Conservation (phyloP, 1,139 yeast genomes). For the Suhomyces ambrosiae region DNA sequence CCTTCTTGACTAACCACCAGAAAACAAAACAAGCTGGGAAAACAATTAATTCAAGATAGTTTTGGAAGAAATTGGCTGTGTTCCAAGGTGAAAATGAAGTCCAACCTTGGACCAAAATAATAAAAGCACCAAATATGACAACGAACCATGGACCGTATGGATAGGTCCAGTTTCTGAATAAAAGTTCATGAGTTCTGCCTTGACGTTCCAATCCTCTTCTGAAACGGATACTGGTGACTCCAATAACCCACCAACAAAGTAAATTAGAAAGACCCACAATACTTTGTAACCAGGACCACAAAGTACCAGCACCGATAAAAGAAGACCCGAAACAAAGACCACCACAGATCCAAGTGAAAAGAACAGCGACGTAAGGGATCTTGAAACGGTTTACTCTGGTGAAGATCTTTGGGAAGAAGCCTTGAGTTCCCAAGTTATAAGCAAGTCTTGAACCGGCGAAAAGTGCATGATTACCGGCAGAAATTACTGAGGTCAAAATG, state of each 20-base stretch:
- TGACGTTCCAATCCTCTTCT: conserved; percentile 41
- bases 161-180: conserved; percentile 43
- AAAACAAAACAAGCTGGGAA: conserved; percentile 38
- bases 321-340: conserved; percentile 49
- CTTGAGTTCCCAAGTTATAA: conserved; percentile 43
- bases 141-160: conserved; percentile 47
- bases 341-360: conserved; percentile 44
- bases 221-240: conserved; percentile 41
- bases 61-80: conserved; percentile 35
- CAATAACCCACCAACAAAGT: conserved; percentile 47
- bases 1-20: conserved; percentile 51
- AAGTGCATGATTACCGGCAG: conserved; percentile 51
- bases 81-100: conserved; percentile 54
- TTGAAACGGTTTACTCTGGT: conserved; percentile 37
- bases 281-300: conserved; percentile 49
- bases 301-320: conserved; percentile 45
- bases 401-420: conserved; percentile 41
- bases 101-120: conserved; percentile 51
- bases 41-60: conserved; percentile 41
- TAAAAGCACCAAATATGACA: conserved; percentile 36
- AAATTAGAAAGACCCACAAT: conserved; percentile 48
- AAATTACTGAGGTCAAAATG: conserved; percentile 44
- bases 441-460: conserved; percentile 48
- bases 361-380: conserved; percentile 43
- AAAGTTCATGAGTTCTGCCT: conserved; percentile 38